Evolutionary conservation across 176 grass and related monocot genomes (phyloP).

Genomic region (Melocanna baccifera): DNA sequence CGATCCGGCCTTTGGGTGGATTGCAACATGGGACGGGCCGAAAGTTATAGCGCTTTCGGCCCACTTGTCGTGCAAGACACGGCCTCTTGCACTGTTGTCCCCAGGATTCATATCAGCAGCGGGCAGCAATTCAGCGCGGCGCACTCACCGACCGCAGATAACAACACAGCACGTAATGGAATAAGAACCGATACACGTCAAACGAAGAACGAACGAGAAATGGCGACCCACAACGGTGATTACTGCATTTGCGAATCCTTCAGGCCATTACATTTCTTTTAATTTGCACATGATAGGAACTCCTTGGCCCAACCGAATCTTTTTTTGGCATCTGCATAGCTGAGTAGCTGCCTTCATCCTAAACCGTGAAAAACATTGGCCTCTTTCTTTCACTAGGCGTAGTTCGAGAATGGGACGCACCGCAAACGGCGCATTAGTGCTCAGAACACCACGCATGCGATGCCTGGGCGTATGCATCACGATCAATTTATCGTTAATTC

Average conservation of each 20-base stretch:
- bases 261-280: neutral
- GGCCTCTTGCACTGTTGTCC: neutral
- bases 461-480: no score
- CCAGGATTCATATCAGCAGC: no score
- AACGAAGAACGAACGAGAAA: neutral
- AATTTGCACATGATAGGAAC: neutral
- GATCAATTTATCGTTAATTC: no score
- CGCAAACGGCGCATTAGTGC: no score
- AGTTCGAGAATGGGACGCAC: no score
- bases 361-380: no score
- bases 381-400: no score
- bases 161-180: neutral
- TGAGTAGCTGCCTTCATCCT: no score
- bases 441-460: no score
- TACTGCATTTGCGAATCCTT: neutral
- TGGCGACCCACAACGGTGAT: neutral
- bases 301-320: no score
- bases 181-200: neutral
- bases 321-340: no score
- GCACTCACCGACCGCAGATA: neutral
- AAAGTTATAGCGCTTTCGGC: neutral
- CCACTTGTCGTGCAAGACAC: neutral
- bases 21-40: neutral
- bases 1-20: neutral
- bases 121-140: no score